These are phyloP conservation scores for Sugiyamaella japonica DNA, from an alignment of 1,139 yeast genomes.

Conservation along the genomic window DNA sequence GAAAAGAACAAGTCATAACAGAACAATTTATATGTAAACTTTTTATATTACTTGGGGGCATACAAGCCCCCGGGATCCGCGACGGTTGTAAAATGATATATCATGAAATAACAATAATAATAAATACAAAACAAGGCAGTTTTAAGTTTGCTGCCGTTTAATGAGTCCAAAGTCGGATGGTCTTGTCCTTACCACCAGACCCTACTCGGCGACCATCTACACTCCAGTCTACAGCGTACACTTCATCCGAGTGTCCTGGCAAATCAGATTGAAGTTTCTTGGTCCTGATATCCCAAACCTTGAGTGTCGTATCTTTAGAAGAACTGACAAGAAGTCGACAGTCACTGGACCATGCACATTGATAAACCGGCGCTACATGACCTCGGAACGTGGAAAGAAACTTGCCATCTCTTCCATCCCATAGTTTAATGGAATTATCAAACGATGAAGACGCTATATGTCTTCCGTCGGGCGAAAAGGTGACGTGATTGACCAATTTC, in stretches of 20 bases:
- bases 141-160: too few species aligned
- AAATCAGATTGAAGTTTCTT: conserved; percentile 81
- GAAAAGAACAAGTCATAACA: conserved; percentile 44
- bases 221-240: conserved; percentile 98
- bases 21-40: not conserved
- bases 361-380: conserved; percentile 97
- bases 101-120: not conserved
- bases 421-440: conserved; percentile 88
- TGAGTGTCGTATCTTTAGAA: conserved; percentile 94
- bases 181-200: conserved; percentile 95
- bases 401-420: conserved; percentile 95
- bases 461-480: conserved; percentile 95
- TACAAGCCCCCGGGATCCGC: not conserved
- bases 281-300: conserved; percentile 94
- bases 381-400: conserved; percentile 90
- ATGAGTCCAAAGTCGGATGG: conserved; percentile 75
- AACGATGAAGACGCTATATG: conserved; percentile 89
- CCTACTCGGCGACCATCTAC: conserved; percentile 90
- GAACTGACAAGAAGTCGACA: conserved; percentile 87
- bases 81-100: not conserved
- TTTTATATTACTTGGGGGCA: not conserved
- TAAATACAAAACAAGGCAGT: conserved; percentile 1
- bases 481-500: conserved; percentile 91
- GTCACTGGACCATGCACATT: conserved; percentile 98
- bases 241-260: conserved; percentile 96